These are phyloP conservation scores for Rhamnella rubrinervis DNA, from an alignment of 331 rosid species.

Conservation along the genomic window DNA sequence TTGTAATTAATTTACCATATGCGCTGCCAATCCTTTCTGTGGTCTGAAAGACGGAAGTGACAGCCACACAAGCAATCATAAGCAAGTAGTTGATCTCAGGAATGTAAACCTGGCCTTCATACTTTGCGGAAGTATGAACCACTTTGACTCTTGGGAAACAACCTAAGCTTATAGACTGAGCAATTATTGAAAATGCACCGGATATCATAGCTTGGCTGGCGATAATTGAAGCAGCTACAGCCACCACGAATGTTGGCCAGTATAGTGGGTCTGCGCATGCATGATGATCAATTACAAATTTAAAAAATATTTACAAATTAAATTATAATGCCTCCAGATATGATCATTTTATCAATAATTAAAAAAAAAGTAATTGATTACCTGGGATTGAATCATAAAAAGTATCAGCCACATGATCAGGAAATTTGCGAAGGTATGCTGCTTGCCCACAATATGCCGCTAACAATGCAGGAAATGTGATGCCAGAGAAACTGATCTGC, in stretches of 20 bases:
- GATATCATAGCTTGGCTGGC: conserved; percentile 95
- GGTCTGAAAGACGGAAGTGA: conserved; percentile 60
- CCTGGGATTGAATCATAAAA: conserved; percentile 64
- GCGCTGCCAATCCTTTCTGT: conserved; percentile 75
- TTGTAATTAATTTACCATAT: conserved; percentile 36
- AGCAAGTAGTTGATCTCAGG: conserved; percentile 73
- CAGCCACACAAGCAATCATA: conserved; percentile 61
- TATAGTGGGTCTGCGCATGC: conserved; percentile 50
- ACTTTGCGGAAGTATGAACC: conserved; percentile 66
- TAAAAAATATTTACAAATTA: too few species aligned
- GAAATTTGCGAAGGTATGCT: conserved; percentile 66
- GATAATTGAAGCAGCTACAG: conserved; percentile 74
- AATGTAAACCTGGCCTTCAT: conserved; percentile 77
- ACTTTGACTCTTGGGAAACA: conserved; percentile 81
- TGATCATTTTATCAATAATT: background rate
- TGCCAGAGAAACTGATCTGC: conserved; percentile 72
- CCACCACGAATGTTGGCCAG: conserved; percentile 88
- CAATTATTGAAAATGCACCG: conserved; percentile 72
- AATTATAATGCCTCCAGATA: too few species aligned
- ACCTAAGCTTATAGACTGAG: conserved; percentile 63
- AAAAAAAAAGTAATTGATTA: conserved; percentile 9
- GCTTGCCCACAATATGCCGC: conserved; percentile 75
- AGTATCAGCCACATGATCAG: conserved; percentile 39
- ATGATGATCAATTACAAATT: background rate
- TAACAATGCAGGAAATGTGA: conserved; percentile 59